Evolutionary conservation across 2,329 filamentous ascomycete genomes (phyloP).

Genomic region (Alternaria conjuncta): DNA sequence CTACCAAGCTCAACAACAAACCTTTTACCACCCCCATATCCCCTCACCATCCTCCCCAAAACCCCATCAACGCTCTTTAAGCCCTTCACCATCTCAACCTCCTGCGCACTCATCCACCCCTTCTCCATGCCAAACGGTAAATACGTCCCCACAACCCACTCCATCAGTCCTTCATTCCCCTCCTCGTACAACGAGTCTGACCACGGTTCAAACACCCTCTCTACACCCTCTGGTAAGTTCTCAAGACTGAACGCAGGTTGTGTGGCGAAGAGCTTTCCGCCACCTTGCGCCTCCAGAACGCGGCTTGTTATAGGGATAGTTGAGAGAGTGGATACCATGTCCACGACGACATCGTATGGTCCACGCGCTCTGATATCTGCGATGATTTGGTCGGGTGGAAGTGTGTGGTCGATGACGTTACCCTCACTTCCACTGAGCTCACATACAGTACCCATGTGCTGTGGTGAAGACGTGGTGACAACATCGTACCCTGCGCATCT

Average conservation of each 20-base stretch:
- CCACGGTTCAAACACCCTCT: not conserved
- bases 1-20: not conserved
- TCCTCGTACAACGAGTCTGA: not conserved
- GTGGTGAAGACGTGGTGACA: not conserved
- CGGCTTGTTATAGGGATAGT: not conserved
- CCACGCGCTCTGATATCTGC: not conserved
- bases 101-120: not conserved
- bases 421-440: fast-evolving
- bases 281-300: not conserved
- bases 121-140: not conserved
- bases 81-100: not conserved
- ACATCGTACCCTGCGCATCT: not conserved
- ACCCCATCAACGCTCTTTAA: not conserved
- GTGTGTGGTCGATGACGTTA: not conserved
- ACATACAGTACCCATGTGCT: not conserved
- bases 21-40: not conserved
- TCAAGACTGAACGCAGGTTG: not conserved
- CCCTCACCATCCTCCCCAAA: not conserved
- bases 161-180: not conserved
- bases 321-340: not conserved
- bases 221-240: not conserved
- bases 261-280: not conserved
- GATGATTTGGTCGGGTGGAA: not conserved
- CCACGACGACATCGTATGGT: not conserved
- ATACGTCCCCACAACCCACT: not conserved